Conservation (phyloP, 148 eudicot species). For the Cornus florida region DNA sequence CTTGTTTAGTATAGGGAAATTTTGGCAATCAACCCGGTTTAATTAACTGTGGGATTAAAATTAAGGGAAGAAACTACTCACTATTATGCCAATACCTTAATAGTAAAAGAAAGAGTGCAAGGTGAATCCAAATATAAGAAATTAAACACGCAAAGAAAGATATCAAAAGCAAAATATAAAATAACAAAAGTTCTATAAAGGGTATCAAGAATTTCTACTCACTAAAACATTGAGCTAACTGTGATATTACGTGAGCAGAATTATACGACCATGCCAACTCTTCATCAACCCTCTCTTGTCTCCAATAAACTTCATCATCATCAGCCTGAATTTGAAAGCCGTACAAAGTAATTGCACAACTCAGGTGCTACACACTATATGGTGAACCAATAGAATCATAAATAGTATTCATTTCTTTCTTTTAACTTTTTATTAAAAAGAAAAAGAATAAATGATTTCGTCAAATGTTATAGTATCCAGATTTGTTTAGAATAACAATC, state of each 20-base stretch:
- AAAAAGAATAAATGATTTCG: not conserved
- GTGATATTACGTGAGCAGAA: conserved; percentile 50
- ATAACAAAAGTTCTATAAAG: not conserved
- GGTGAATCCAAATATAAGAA: not conserved
- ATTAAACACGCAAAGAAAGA: not conserved
- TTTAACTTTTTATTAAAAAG: no score
- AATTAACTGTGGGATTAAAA: not conserved
- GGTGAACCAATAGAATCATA: not conserved
- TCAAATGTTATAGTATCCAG: not conserved
- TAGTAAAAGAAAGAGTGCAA: not conserved
- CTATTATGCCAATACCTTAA: not conserved
- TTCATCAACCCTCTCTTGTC: conserved; percentile 41
- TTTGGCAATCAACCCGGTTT: not conserved
- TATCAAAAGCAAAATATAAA: not conserved
- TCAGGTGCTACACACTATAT: not conserved
- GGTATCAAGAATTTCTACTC: conserved; percentile 35
- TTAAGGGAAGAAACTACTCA: not conserved
- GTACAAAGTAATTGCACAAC: conserved; percentile 1
- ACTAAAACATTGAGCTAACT: conserved; percentile 67
- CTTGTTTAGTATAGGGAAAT: no score
- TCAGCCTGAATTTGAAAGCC: conserved; percentile 52
- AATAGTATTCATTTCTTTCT: not conserved
- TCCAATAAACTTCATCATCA: conserved; percentile 58
- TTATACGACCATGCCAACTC: conserved; percentile 41
- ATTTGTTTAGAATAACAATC: not conserved